A percentile compares a stretch with the other conserved stretches of the same genome.
These are phyloP conservation scores for Mycena floridula DNA, from an alignment of 768 basidiomycete genomes.

Conservation along the genomic window DNA sequence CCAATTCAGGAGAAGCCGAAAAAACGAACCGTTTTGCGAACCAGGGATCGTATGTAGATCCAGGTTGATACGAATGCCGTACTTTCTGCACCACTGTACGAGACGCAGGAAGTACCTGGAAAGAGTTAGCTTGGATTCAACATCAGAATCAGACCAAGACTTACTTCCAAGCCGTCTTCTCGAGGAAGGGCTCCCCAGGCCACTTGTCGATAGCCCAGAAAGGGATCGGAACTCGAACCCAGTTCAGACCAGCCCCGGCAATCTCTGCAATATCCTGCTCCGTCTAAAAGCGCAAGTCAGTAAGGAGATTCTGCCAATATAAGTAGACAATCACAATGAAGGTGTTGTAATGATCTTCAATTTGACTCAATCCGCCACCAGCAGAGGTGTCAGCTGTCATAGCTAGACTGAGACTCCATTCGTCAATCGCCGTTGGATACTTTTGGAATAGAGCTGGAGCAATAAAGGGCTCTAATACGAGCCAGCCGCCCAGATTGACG, in stretches of 20 bases:
- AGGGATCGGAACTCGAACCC: conserved; percentile 72
- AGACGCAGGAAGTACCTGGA: conserved; percentile 65
- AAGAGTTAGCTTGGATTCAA: background rate
- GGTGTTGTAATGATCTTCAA: conserved; percentile 75
- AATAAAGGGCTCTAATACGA: conserved; percentile 67
- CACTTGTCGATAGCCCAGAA: conserved; percentile 85
- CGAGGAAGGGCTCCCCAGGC: conserved; percentile 71
- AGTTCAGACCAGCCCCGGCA: conserved; percentile 80
- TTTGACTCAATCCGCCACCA: conserved; percentile 51
- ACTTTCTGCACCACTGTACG: conserved; percentile 82
- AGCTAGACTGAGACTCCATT: conserved; percentile 59
- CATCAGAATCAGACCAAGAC: conserved; percentile 9
- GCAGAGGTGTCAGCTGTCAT: conserved; percentile 60
- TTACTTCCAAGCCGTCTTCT: conserved; percentile 68
- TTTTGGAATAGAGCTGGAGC: conserved; percentile 52
- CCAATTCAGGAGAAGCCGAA: conserved; percentile 13
- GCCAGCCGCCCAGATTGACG: conserved; percentile 75
- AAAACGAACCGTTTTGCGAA: conserved; percentile 55
- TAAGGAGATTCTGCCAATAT: background rate
- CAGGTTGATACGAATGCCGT: conserved; percentile 77
- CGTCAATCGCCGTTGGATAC: conserved; percentile 52
- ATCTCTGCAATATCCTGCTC: conserved; percentile 85
- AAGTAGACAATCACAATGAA: conserved; percentile 59
- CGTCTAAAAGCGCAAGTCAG: conserved; percentile 40
- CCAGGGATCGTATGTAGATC: conserved; percentile 81